Base-by-base conservation (phyloP, 2,329 filamentous ascomycete genomes). In the Sporothrix brunneoviolacea region DNA sequence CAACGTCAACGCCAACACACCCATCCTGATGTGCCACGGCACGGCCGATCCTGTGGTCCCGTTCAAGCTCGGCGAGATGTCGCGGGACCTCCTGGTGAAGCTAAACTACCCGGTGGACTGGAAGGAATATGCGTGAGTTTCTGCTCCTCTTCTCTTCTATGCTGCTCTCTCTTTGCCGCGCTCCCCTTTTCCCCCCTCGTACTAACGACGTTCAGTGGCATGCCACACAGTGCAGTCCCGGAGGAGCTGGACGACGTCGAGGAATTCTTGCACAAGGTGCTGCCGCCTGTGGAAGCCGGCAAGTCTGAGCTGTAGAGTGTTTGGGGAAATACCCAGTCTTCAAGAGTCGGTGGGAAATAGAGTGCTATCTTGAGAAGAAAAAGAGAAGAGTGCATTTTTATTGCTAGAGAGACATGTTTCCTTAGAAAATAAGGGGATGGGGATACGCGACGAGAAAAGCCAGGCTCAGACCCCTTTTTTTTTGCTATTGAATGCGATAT, bases 11-110 rank as follows among this genome's bases (percentile, higher is more conserved):
- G 80, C 83, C 66, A 74, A 85, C 36, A 95, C 89, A 2, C 86
- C 87, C 1, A 82, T 97, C 55, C 88, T 93, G 68, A 86, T 96
- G 83, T 89, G 80, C 12, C 93, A 97, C 60, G 93, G 93, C n/a
- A 78, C 83, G 54, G 70, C 69, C 1, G 91, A 98, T 65, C 76
- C 76, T 13, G 71, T 95, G 3, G 86, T 96, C 8, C 76, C 74
- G 58, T 77, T 82, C 38, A 70, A 77, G 50, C 84, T 86, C 67
- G 91, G 88, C 13, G 69, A 80, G 64, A 65, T 74, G 67, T 89
- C 86, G 21, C 80, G 77, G 3, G 75, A 88, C 36, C 65, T 76
- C 52, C 69, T 97, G 46, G 83, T 80, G 65, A 76, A 79, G 35
- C 68, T 84, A 65, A 88, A 88, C 1, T 85, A 83, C 65, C 75